phyloP scores from a whole-genome alignment of 345 rosid genomes.

The Lumnitzera littorea region DNA sequence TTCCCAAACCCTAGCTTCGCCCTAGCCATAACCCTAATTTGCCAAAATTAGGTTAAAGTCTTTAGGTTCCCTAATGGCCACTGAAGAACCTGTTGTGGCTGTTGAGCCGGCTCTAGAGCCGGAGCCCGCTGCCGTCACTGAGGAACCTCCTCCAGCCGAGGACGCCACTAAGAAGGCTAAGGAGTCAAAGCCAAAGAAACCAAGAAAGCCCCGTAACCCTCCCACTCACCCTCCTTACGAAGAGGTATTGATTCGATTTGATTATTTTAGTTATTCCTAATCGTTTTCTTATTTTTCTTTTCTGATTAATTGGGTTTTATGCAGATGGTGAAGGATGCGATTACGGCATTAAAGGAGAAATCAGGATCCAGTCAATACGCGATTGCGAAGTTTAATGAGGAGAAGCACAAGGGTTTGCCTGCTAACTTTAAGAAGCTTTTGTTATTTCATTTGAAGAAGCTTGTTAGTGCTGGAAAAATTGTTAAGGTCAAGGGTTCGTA shows the following conservation, averaged over 20 bases:
- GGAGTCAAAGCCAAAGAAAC: conserved; percentile 42
- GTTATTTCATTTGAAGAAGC: conserved; percentile 56
- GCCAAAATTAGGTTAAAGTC: conserved; percentile 4
- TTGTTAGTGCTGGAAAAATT: conserved; percentile 51
- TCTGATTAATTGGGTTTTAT: conserved; percentile 2
- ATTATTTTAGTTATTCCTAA: neutral
- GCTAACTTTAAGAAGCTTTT: conserved; percentile 57
- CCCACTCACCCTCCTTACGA: conserved; percentile 64
- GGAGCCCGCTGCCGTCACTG: conserved; percentile 14
- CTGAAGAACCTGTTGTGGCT: conserved; percentile 40
- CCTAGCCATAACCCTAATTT: neutral
- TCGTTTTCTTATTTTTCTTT: neutral
- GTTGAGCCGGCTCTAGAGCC: conserved; percentile 20
- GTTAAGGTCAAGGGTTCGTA: conserved; percentile 70
- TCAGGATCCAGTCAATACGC: conserved; percentile 90
- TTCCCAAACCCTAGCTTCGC: neutral
- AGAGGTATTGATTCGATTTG: conserved; percentile 34
- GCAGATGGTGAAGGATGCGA: conserved; percentile 77
- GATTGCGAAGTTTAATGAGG: conserved; percentile 71
- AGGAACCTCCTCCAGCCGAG: conserved; percentile 29
- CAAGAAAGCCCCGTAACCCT: conserved; percentile 26
- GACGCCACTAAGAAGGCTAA: conserved; percentile 39
- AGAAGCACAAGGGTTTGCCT: conserved; percentile 64
- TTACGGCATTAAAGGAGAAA: conserved; percentile 63
- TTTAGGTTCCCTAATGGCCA: conserved; percentile 26